A percentile compares a stretch with the other conserved stretches of the same genome.
Conservation (phyloP, 129 eudicot genomes). For the sunflower (Helianthus annuus) region HanXRQr2.0-SUNRISE NC_035448.2:37523969-37524468, state of each 20-base stretch:
- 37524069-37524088: slow-evolving; percentile 66
- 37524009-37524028: slow-evolving; percentile 83
- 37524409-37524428: slow-evolving; percentile 92
- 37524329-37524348: slow-evolving; percentile 71
- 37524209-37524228: slow-evolving; percentile 58
- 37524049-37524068: slow-evolving; percentile 65
- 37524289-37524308: slow-evolving; percentile 56
- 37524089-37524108: slow-evolving; percentile 60
- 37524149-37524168: slow-evolving; percentile 68
- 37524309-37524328: slow-evolving; percentile 44
- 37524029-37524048: slow-evolving; percentile 90
- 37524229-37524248: slow-evolving; percentile 73
- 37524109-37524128: slow-evolving; percentile 65
- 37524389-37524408: slow-evolving; percentile 72
- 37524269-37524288: slow-evolving; percentile 58
- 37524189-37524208: slow-evolving; percentile 39
- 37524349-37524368: slow-evolving; percentile 80
- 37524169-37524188: slow-evolving; percentile 68
- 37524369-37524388: slow-evolving; percentile 66
- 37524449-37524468: slow-evolving; percentile 73
- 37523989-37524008: slow-evolving; percentile 67
- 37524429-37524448: slow-evolving; percentile 86
- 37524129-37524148: slow-evolving; percentile 66
- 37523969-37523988: slow-evolving; percentile 56
- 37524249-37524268: slow-evolving; percentile 59